Base-by-base conservation (phyloP, 2,329 filamentous ascomycete species). In the Xylariaceae sp. region DNA sequence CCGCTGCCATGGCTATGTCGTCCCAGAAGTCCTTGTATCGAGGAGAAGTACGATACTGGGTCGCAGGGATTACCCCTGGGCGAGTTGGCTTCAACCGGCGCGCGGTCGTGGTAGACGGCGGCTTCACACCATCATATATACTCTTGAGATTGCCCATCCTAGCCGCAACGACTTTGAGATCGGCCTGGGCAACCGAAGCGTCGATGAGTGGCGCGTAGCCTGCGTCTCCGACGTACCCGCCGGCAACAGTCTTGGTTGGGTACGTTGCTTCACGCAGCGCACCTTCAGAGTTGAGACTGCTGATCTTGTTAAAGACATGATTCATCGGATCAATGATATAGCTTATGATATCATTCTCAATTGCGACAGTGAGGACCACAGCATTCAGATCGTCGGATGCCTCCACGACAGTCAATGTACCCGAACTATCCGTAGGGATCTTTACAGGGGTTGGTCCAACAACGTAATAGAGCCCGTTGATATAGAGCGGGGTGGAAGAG, bases 391-490 rank as follows among this genome's bases (percentile, higher is more conserved):
- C 53, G 39, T 55, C 17, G 8, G 23, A 48, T 37, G 53, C 53
- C 37, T 55, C 53, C 7, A 55, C 53, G 15, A 49, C 49, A 17
- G 53, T 55, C 18, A 55, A 55, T n/a, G 53, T 48, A 13, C 53
- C 53, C 18, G 44, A 35, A 6, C 37, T 49, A 49, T 55, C 53
- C 5, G 53, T 55, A 18, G 41, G n/a, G n/a, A 55, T 8, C 39
- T 49, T 55, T 13, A 55, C 44, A 10, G 44, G 11, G 5, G 44
- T 55, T 18, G 53, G 41, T 6, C 53, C 44, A 5, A 55, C 23
- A 5, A 55, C 41, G 13, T 55, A 55, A 34, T 55, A 55, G 3
- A 55, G 44, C 7, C 53, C 53, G 23, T 55, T 55, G 18, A 55
- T 55, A 23, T 55, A 55, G 23, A 55, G 5, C 7, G 53, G 53